These are phyloP conservation scores for Chaetomium tenue DNA, from an alignment of 495 filamentous ascomycete species.

Conservation along the genomic window DNA sequence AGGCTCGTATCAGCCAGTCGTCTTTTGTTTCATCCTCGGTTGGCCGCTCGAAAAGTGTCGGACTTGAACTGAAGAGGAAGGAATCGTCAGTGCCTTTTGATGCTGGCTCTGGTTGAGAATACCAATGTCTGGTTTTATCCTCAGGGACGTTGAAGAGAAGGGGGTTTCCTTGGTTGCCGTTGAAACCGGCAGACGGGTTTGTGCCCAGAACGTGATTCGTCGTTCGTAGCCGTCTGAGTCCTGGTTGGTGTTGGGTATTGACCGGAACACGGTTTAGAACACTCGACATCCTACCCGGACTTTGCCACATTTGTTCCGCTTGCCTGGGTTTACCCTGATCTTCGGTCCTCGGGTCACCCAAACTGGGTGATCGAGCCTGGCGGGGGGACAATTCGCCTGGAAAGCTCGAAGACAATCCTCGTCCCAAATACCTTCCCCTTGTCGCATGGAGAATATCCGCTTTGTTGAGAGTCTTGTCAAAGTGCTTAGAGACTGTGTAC, in stretches of 20 bases:
- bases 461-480: conserved; percentile 23
- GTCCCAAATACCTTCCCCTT: background rate
- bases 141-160: background rate
- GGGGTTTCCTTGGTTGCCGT: background rate
- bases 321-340: background rate
- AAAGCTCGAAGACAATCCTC: background rate
- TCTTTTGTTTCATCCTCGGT: background rate
- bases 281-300: background rate
- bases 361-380: background rate
- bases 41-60: background rate
- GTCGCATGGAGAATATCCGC: conserved; percentile 8
- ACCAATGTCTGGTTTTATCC: background rate
- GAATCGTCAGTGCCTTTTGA: background rate
- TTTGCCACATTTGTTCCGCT: background rate
- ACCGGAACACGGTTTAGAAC: background rate
- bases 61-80: conserved; percentile 12
- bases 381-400: background rate
- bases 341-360: background rate
- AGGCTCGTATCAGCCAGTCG: conserved; percentile 3
- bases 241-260: background rate
- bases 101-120: conserved; percentile 2
- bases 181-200: background rate
- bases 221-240: conserved; percentile 2
- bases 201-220: background rate
- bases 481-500: conserved; percentile 23